Percentiles rank a stretch among this genome's conserved stretches.
phyloP scores from a whole-genome alignment of 2,329 filamentous ascomycete genomes.

The Akanthomyces lecanii region DNA sequence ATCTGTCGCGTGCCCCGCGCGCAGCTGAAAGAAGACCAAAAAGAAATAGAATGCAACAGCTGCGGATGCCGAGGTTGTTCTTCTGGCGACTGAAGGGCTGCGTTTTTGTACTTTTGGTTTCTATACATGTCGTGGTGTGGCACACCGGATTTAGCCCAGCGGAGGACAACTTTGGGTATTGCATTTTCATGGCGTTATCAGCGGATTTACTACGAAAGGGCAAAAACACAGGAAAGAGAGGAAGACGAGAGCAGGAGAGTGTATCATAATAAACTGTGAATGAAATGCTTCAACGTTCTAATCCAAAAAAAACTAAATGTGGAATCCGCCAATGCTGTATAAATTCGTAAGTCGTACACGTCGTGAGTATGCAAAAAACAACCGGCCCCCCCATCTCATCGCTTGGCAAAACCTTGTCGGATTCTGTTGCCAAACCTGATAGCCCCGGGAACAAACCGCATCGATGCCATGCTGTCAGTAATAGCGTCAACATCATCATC shows the following conservation, averaged over 20 bases:
- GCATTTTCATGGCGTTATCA: constrained; percentile 12
- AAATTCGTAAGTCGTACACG: background rate
- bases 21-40: constrained; percentile 83
- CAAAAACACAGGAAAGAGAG: background rate
- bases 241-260: background rate
- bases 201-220: constrained; percentile 10
- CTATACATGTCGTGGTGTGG: background rate
- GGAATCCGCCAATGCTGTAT: background rate
- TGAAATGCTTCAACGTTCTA: background rate
- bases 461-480: constrained; percentile 62
- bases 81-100: constrained; percentile 65
- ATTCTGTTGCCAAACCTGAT: constrained; percentile 58
- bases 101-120: background rate
- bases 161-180: background rate
- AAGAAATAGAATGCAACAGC: constrained; percentile 80
- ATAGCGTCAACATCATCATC: constrained; percentile 55
- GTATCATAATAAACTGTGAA: background rate
- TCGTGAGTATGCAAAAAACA: background rate
- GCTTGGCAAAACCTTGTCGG: constrained; percentile 43
- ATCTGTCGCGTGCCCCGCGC: constrained; percentile 92
- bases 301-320: background rate
- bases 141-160: background rate
- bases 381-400: background rate
- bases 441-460: constrained; percentile 66
- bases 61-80: constrained; percentile 91